phyloP scores from a whole-genome alignment of 768 basidiomycete species.

The Dacryopinax spathularia region DNA sequence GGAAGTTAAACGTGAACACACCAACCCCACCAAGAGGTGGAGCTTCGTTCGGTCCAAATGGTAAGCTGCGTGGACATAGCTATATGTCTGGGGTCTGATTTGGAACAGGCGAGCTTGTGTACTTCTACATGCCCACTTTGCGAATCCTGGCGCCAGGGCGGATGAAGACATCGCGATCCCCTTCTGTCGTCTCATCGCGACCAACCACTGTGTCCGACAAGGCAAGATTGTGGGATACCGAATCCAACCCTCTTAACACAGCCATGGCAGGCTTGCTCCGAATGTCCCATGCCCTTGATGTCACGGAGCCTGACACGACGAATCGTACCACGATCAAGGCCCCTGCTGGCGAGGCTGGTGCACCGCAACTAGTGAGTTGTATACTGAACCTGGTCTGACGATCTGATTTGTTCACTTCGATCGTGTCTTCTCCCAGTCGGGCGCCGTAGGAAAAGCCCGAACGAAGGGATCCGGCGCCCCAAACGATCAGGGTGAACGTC shows the following conservation, averaged over 20 bases:
- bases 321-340: neutral
- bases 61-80: conserved; percentile 28
- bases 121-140: conserved; percentile 52
- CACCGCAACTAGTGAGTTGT: neutral
- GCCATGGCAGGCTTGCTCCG: conserved; percentile 8
- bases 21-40: conserved; percentile 77
- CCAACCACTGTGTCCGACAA: conserved; percentile 4
- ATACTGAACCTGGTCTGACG: neutral
- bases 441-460: neutral
- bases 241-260: conserved; percentile 9
- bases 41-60: conserved; percentile 78
- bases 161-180: conserved; percentile 9
- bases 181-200: conserved; percentile 9
- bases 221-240: conserved; percentile 5
- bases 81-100: neutral
- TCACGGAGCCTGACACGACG: conserved; percentile 3
- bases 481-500: neutral
- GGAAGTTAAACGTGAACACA: conserved; percentile 49
- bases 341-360: neutral
- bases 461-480: neutral
- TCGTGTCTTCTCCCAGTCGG: neutral
- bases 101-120: conserved; percentile 60
- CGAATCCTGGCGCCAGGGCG: conserved; percentile 42
- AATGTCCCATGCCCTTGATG: conserved; percentile 6
- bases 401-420: neutral